These are phyloP conservation scores for Rutstroemia sp. DNA, from an alignment of 2,329 filamentous ascomycete species.

Conservation along the genomic window DNA sequence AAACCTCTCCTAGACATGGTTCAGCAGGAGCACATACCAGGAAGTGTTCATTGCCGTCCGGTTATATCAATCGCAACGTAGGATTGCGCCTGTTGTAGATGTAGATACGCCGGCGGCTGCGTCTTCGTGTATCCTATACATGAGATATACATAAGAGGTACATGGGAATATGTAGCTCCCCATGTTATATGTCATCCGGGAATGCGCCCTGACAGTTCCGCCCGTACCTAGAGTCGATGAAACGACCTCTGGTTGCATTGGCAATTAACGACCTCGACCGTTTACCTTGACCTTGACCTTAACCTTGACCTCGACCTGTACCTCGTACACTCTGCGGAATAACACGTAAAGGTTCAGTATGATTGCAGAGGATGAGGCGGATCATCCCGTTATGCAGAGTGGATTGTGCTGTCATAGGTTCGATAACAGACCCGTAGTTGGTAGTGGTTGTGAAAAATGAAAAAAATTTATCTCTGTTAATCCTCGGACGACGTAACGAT, in stretches of 20 bases:
- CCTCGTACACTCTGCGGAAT: too few species aligned
- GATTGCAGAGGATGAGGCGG: neutral
- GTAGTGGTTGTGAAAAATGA: too few species aligned
- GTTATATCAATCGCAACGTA: slow-evolving; percentile 5
- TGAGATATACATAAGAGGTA: slow-evolving; percentile 14
- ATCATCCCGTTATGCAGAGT: slow-evolving; percentile 5
- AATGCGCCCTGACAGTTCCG: slow-evolving; percentile 24
- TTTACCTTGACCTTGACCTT: too few species aligned
- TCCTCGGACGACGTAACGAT: neutral
- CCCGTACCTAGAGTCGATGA: slow-evolving; percentile 23
- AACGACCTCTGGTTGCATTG: neutral
- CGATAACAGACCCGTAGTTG: neutral
- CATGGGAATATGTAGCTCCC: slow-evolving; percentile 6
- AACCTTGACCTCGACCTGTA: too few species aligned
- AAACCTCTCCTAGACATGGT: neutral
- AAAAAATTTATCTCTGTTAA: neutral
- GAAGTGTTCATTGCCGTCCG: slow-evolving; percentile 17
- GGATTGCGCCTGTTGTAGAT: neutral
- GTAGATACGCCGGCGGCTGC: slow-evolving; percentile 1
- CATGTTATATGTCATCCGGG: slow-evolving; percentile 20
- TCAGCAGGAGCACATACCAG: slow-evolving; percentile 20
- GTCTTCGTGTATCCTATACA: slow-evolving; percentile 15
- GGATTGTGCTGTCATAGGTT: neutral
- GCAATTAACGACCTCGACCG: too few species aligned
- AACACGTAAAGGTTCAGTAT: too few species aligned